phyloP scores from a whole-genome alignment of 2,329 filamentous ascomycete genomes.

The Alternaria consortialis region DNA sequence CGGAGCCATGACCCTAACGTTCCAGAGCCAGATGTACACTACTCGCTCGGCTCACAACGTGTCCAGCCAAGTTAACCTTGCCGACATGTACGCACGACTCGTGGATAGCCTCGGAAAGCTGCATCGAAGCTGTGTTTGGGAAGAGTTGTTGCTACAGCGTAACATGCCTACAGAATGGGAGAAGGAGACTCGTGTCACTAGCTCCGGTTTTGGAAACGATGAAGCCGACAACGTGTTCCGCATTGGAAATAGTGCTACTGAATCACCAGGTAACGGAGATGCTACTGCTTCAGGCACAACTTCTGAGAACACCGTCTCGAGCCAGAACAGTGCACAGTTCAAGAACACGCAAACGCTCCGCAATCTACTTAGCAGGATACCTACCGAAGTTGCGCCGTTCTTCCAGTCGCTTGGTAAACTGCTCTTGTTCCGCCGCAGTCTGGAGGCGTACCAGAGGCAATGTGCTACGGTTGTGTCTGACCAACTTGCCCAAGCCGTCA shows the following conservation, averaged over 20 bases:
- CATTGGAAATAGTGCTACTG: conserved; percentile 37
- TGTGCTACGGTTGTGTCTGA: conserved; percentile 69
- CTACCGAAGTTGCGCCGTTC: conserved; percentile 82
- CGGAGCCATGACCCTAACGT: conserved; percentile 77
- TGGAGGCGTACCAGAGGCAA: conserved; percentile 70
- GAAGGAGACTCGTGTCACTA: conserved; percentile 55
- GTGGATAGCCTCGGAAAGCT: conserved; percentile 79
- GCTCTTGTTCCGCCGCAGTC: conserved; percentile 76
- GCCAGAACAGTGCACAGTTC: conserved; percentile 57
- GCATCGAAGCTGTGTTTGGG: conserved; percentile 81
- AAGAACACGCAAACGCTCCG: conserved; percentile 83
- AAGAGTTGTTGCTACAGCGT: conserved; percentile 79
- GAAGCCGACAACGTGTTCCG: conserved; percentile 54
- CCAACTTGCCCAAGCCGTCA: conserved; percentile 74
- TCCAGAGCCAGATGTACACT: conserved; percentile 69
- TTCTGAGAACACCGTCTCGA: conserved; percentile 18
- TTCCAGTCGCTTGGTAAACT: conserved; percentile 87
- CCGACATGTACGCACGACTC: conserved; percentile 81
- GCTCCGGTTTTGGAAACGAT: conserved; percentile 49
- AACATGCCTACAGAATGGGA: conserved; percentile 76
- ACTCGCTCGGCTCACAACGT: conserved; percentile 69
- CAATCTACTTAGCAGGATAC: conserved; percentile 79
- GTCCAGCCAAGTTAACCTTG: conserved; percentile 81
- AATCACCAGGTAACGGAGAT: conserved; percentile 26
- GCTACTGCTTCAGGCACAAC: conserved; percentile 17